Percentiles rank a stretch among this genome's conserved stretches.
Conservation (phyloP, 331 rosid genomes). For the Rhamnella rubrinervis region DNA sequence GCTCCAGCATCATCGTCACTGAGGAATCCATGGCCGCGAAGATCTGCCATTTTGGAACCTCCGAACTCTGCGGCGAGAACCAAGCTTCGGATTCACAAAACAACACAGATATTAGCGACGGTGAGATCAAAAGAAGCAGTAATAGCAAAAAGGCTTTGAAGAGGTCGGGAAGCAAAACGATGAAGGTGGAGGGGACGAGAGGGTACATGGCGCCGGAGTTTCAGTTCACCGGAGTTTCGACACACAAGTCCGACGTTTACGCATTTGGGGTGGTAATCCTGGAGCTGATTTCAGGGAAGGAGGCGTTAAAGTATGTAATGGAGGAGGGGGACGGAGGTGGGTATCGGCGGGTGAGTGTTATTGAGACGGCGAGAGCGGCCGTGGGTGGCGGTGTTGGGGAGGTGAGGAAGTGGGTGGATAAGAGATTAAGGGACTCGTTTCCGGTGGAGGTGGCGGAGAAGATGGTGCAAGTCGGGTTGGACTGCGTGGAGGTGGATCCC, state of each 20-base stretch:
- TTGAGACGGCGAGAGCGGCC: conserved; percentile 68
- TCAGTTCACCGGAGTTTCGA: conserved; percentile 46
- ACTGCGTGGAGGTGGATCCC: conserved; percentile 64
- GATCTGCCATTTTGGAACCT: conserved; percentile 84
- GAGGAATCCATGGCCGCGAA: conserved; percentile 44
- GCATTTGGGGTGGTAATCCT: conserved; percentile 86
- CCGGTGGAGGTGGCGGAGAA: conserved; percentile 76
- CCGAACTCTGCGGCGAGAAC: conserved; percentile 71
- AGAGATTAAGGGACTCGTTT: conserved; percentile 73
- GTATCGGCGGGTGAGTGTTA: conserved; percentile 61
- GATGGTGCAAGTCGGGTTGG: conserved; percentile 64
- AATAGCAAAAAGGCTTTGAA: conserved; percentile 1
- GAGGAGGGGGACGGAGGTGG: conserved; percentile 37
- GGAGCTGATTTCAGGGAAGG: conserved; percentile 82
- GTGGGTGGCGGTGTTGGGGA: conserved; percentile 30
- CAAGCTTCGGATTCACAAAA: background rate
- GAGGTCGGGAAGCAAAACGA: conserved; percentile 39
- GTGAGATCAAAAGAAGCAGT: background rate
- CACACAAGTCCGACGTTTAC: conserved; percentile 71
- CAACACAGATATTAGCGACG: background rate
- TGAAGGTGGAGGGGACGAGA: conserved; percentile 72
- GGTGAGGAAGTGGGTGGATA: conserved; percentile 76
- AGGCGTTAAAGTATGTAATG: conserved; percentile 47
- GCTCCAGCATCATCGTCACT: conserved; percentile 60
- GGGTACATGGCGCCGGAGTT: conserved; percentile 96